Conservation (phyloP, 371 early-diverging fungal species). For the Mortierella sp. region DNA sequence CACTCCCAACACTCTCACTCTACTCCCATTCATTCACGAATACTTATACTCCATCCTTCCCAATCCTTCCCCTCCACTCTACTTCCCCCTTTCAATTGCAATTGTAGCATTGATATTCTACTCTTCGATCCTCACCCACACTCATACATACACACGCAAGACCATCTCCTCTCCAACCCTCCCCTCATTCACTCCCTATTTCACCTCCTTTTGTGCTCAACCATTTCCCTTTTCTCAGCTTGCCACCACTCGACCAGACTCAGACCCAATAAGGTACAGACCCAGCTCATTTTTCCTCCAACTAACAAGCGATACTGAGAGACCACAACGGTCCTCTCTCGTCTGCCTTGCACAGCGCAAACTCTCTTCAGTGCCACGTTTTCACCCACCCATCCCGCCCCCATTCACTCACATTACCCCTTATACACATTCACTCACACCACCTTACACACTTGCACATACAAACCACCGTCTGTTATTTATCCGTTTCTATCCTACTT, state of each 20-base stretch:
- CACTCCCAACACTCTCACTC: constrained; percentile 1
- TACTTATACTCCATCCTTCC: not conserved
- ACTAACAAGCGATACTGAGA: not conserved
- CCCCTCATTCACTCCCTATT: not conserved
- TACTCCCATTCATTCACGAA: not conserved
- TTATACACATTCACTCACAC: not conserved
- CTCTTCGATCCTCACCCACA: not conserved
- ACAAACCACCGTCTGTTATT: not conserved
- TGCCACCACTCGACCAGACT: constrained; percentile 7
- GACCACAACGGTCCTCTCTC: not conserved
- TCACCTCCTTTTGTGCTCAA: not conserved
- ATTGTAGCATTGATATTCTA: constrained; percentile 7
- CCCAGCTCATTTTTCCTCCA: not conserved
- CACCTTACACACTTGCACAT: not conserved
- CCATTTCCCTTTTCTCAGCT: not conserved
- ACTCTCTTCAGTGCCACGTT: constrained; percentile 6
- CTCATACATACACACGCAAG: not conserved
- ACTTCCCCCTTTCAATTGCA: not conserved
- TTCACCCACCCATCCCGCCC: not conserved
- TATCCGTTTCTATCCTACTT: not conserved
- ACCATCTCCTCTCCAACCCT: not conserved
- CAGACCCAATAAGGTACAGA: not conserved
- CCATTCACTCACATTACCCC: not conserved
- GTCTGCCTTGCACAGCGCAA: not conserved
- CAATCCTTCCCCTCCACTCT: not conserved